Conservation (phyloP, 2,329 filamentous ascomycete genomes). For the Neurospora crassa region DNA sequence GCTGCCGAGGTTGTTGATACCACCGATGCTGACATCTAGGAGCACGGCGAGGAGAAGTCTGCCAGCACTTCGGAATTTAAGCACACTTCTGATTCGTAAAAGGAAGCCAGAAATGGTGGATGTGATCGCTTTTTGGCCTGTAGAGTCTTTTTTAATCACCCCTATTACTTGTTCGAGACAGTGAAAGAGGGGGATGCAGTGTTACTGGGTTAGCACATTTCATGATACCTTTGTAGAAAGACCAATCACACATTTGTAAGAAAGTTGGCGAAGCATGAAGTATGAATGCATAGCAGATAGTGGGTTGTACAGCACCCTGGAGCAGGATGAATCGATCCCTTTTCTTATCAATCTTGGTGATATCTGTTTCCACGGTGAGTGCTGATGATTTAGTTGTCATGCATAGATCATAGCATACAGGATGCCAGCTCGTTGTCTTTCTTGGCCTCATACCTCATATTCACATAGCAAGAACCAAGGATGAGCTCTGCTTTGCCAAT, state of each 20-base stretch:
- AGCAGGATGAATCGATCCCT: slow-evolving; percentile 6
- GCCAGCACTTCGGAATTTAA: slow-evolving; percentile 3
- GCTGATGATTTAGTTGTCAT: neutral
- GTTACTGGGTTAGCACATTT: slow-evolving; percentile 11
- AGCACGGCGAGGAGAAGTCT: neutral
- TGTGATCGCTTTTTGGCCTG: slow-evolving; percentile 7
- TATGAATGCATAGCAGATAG: neutral
- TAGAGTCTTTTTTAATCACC: slow-evolving; percentile 10
- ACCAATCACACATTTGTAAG: neutral
- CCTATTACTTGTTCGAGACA: neutral
- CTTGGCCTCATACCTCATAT: neutral
- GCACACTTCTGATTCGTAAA: neutral
- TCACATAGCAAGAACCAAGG: neutral
- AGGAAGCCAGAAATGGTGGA: slow-evolving; percentile 3
- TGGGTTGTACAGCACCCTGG: slow-evolving; percentile 1
- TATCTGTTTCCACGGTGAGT: neutral
- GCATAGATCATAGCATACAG: neutral
- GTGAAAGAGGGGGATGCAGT: slow-evolving; percentile 5
- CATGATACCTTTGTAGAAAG: slow-evolving; percentile 17
- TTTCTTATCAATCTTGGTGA: neutral
- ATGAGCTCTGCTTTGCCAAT: neutral
- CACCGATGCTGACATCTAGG: neutral
- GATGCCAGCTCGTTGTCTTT: neutral
- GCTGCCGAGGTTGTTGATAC: slow-evolving; percentile 1
- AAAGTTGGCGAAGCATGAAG: slow-evolving; percentile 10